Percentiles rank a stretch among this genome's conserved stretches.
Conservation (phyloP, 805 yeast species). For the Candida methanosorbosa region DNA sequence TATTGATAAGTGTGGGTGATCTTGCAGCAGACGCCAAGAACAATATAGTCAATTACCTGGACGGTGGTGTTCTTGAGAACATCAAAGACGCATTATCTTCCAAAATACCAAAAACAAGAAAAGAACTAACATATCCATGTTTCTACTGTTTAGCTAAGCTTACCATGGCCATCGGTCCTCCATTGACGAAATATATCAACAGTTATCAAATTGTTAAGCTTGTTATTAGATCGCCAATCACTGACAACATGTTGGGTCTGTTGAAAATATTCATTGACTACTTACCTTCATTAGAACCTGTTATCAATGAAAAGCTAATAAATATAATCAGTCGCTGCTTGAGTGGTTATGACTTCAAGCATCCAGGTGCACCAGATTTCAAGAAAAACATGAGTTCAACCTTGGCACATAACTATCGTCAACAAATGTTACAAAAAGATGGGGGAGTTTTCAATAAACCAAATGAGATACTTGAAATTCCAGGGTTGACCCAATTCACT, state of each 20-base stretch:
- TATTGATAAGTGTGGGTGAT: constrained; percentile 75
- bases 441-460: constrained; percentile 30
- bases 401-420: constrained; percentile 73
- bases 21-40: constrained; percentile 74
- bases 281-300: constrained; percentile 72
- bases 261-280: constrained; percentile 56
- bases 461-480: constrained; percentile 8
- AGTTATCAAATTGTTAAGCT: constrained; percentile 65
- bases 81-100: constrained; percentile 70
- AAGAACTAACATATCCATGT: constrained; percentile 75
- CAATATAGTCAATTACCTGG: constrained; percentile 79
- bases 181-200: constrained; percentile 80
- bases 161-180: constrained; percentile 87
- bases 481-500: constrained; percentile 13
- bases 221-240: constrained; percentile 74
- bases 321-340: constrained; percentile 66
- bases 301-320: constrained; percentile 63
- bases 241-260: constrained; percentile 75
- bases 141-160: constrained; percentile 84
- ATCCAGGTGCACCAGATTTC: constrained; percentile 80
- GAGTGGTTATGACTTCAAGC: constrained; percentile 72
- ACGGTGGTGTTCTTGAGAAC: constrained; percentile 79
- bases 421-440: constrained; percentile 61
- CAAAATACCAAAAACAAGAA: constrained; percentile 50
- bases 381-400: constrained; percentile 47